These are phyloP conservation scores for Agastache rugosa DNA, from an alignment of 257 asterid species.

Conservation along the genomic window DNA sequence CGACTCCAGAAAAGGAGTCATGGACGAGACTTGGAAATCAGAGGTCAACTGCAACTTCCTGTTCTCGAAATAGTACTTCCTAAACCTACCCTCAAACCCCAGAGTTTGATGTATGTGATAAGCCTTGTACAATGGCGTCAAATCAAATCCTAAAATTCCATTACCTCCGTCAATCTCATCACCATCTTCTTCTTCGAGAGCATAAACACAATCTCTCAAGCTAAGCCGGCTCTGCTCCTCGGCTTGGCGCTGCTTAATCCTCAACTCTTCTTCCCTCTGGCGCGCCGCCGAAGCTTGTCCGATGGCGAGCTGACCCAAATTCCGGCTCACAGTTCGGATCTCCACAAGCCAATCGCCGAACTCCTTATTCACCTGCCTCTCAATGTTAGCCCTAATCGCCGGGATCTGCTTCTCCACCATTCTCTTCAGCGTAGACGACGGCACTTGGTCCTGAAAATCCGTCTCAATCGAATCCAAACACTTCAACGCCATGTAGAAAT, in stretches of 20 bases:
- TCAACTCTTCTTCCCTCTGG: slow-evolving; percentile 90
- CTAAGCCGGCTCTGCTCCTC: slow-evolving; percentile 98
- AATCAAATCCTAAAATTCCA: slow-evolving; percentile 75
- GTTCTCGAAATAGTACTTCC: slow-evolving; percentile 88
- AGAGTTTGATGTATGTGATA: slow-evolving; percentile 87
- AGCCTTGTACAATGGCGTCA: slow-evolving; percentile 85
- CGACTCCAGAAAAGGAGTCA: slow-evolving; percentile 94
- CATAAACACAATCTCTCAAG: slow-evolving; percentile 81
- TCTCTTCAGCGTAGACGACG: slow-evolving; percentile 64
- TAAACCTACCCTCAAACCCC: slow-evolving; percentile 82
- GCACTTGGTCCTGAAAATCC: slow-evolving; percentile 57
- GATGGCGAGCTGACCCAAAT: slow-evolving; percentile 92
- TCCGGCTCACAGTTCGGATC: slow-evolving; percentile 84
- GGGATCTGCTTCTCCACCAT: slow-evolving; percentile 99
- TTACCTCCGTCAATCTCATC: slow-evolving; percentile 67
- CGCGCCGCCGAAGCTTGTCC: slow-evolving; percentile 98
- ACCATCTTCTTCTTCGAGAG: slow-evolving; percentile 84
- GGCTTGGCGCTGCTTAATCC: slow-evolving; percentile 92
- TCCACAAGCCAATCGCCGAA: slow-evolving; percentile 97
- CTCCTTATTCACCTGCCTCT: slow-evolving; percentile 78
- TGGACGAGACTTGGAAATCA: slow-evolving; percentile 97
- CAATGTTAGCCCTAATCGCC: slow-evolving; percentile 72
- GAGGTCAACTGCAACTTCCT: slow-evolving; percentile 93
- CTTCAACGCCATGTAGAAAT: slow-evolving; percentile 91
- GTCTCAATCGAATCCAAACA: slow-evolving; percentile 79